Base-by-base conservation (phyloP, 176 grass and related monocot species). In the Typha latifolia region DNA sequence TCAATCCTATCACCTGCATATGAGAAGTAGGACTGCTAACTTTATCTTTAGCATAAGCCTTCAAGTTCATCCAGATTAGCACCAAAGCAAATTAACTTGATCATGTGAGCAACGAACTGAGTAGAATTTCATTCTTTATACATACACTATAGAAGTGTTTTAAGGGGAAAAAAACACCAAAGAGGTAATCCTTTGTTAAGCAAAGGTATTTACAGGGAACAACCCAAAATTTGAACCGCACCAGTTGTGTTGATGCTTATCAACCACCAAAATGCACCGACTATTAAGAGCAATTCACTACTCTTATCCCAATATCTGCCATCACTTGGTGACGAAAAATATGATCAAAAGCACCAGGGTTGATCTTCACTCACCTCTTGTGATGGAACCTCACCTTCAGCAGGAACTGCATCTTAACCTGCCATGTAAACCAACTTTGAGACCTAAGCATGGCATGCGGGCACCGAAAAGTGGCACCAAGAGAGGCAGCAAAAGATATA, bases 351-450 rank as follows among this genome's bases (percentile, higher is more conserved):
- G n/a, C 21, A 29, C 13, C 15, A 15, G 20, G 16, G 4, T 7
- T 29, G 12, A 32, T 61, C 6, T 69, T 62, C 55, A 49, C 14
- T 88, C 69, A 89, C 72, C 88, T 91, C 80, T 96, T 96, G 77
- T 96, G 88, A 82, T 84, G 88, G 78, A 96, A 96, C 37, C 67
- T 81, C 64, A 96, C 93, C 66, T 96, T 96, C 72, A 96, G 69
- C 63, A 96, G 73, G 80, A 80, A 96, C 78, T 96, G 93, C 93
- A 96, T 84, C 83, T 96, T 96, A 12, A 96, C 93, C 93, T 96
- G 88, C 32, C 57, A 83, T 8, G 24, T 16, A 59, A 59, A 59
- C 53, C 53, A 59, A 59, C 10, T 59, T 11, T 4, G 11, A 19
- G n/a, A 22, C 20, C 53, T 59, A 59, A 59, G 53, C 53, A 59